A percentile compares a stretch with the other conserved stretches of the same genome.
phyloP scores from a whole-genome alignment of 2,329 filamentous ascomycete genomes.

The Clonostachys byssicola region DNA sequence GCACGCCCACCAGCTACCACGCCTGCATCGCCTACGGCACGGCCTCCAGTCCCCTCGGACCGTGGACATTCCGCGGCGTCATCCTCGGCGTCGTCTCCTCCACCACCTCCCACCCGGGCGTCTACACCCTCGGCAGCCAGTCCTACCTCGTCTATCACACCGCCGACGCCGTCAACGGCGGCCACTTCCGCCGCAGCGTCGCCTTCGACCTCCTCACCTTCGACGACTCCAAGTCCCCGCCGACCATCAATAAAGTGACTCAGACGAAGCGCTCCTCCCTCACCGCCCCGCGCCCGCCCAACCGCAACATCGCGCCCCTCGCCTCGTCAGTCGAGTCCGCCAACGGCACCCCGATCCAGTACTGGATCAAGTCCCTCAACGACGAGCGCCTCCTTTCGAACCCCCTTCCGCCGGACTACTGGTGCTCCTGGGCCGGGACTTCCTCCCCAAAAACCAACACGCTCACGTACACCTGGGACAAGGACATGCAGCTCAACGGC shows the following conservation, averaged over 20 bases:
- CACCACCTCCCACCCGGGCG: conserved; percentile 28
- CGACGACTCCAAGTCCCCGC: conserved; percentile 18
- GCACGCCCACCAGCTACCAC: conserved; percentile 29
- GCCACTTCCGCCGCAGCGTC: conserved; percentile 26
- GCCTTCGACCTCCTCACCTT: conserved; percentile 25
- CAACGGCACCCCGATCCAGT: conserved; percentile 24
- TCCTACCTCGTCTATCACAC: conserved; percentile 28
- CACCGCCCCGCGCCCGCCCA: conserved; percentile 12
- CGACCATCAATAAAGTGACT: conserved; percentile 17
- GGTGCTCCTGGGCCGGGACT: conserved; percentile 24
- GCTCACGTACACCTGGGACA: conserved; percentile 22
- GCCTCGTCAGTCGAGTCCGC: conserved; percentile 13
- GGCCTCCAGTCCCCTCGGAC: conserved; percentile 22
- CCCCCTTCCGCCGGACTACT: conserved; percentile 29
- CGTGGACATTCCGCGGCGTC: conserved; percentile 26
- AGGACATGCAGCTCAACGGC: conserved; percentile 18
- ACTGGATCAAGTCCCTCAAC: conserved; percentile 27
- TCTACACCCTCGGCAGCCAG: conserved; percentile 16
- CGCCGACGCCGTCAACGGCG: conserved; percentile 22
- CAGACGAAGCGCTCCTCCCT: conserved; percentile 18
- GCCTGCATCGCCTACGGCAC: conserved; percentile 31
- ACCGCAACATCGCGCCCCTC: conserved; percentile 23
- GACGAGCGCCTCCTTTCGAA: conserved; percentile 19
- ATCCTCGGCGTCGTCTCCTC: conserved; percentile 27
- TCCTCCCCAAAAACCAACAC: conserved; percentile 18